Conservation (phyloP, 78 protist genomes). For the Isochrysis galbana region DNA sequence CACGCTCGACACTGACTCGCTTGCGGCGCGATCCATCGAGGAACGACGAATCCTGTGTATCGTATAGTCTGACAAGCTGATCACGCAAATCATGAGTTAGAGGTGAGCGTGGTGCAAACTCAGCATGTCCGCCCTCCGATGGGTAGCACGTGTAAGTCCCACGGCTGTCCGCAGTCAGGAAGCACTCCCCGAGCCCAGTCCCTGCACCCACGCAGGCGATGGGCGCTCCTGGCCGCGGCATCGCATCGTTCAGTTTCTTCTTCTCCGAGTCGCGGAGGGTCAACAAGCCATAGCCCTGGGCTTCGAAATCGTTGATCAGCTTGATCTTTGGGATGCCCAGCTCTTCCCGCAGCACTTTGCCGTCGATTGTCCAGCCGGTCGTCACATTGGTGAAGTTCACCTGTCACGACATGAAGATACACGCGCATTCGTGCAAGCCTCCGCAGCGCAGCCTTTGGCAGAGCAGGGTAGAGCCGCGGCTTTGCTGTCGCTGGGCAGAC, state of each 20-base stretch:
- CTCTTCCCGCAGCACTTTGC: background rate
- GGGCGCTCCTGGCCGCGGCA: constrained; percentile 14
- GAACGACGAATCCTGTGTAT: too few relatives aligned
- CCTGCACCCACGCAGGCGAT: constrained; percentile 63
- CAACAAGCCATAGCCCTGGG: constrained; percentile 54
- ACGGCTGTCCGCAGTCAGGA: background rate
- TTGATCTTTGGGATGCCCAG: background rate
- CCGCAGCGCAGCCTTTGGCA: too few relatives aligned
- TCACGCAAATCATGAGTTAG: background rate
- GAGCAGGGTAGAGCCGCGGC: too few relatives aligned
- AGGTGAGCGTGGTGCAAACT: constrained; percentile 35
- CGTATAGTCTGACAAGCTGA: too few relatives aligned
- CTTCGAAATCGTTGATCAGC: constrained; percentile 25
- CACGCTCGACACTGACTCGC: constrained; percentile 51
- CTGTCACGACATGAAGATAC: too few relatives aligned
- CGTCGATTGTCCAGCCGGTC: constrained; percentile 1
- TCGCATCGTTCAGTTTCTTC: background rate
- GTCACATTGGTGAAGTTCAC: background rate
- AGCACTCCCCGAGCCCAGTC: constrained; percentile 63
- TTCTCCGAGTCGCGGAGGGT: constrained; percentile 1
- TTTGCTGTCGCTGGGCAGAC: too few relatives aligned
- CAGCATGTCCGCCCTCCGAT: constrained; percentile 59
- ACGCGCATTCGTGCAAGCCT: too few relatives aligned
- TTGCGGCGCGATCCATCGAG: too few relatives aligned
- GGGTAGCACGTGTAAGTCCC: constrained; percentile 28